These are phyloP conservation scores for Mycena floridula DNA, from an alignment of 768 basidiomycete species.

Conservation along the genomic window DNA sequence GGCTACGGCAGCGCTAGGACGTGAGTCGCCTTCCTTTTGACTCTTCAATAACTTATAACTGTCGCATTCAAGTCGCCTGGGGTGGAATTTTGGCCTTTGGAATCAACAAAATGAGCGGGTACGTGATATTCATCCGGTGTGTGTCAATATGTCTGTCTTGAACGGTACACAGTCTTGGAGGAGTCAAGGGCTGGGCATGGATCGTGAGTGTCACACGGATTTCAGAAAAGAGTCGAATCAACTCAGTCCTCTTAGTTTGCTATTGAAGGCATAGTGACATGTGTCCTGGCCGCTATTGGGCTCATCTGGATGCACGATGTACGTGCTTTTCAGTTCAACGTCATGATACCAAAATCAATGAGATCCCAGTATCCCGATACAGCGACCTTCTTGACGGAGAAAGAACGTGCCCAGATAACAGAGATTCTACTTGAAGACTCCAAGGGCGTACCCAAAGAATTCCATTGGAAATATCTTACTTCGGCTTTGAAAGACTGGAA, in stretches of 20 bases:
- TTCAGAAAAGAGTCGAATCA: conserved; percentile 1
- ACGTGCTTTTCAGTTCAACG: conserved; percentile 1
- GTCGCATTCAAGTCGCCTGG: conserved; percentile 18
- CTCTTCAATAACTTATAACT: not conserved
- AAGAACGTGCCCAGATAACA: conserved; percentile 22
- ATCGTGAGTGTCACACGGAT: conserved; percentile 21
- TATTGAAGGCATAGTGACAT: conserved; percentile 23
- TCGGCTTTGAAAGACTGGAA: conserved; percentile 29
- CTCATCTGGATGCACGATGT: conserved; percentile 37
- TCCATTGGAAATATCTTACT: conserved; percentile 19
- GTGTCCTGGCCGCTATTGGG: conserved; percentile 20
- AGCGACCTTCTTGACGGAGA: conserved; percentile 34
- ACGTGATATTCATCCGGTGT: conserved; percentile 6
- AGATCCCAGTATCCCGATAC: conserved; percentile 34
- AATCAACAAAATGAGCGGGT: conserved; percentile 27
- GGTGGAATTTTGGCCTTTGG: conserved; percentile 31
- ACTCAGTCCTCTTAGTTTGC: conserved; percentile 20
- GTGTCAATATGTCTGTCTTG: conserved; percentile 7
- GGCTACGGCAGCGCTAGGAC: conserved; percentile 40
- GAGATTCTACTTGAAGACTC: conserved; percentile 23
- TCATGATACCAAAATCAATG: too few relatives aligned
- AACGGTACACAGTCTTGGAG: not conserved
- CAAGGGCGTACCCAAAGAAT: conserved; percentile 26
- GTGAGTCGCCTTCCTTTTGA: conserved; percentile 4
- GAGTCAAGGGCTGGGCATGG: conserved; percentile 31